Evolutionary conservation across 768 basidiomycete species (phyloP).

Genomic region (Calocybe indica): DNA sequence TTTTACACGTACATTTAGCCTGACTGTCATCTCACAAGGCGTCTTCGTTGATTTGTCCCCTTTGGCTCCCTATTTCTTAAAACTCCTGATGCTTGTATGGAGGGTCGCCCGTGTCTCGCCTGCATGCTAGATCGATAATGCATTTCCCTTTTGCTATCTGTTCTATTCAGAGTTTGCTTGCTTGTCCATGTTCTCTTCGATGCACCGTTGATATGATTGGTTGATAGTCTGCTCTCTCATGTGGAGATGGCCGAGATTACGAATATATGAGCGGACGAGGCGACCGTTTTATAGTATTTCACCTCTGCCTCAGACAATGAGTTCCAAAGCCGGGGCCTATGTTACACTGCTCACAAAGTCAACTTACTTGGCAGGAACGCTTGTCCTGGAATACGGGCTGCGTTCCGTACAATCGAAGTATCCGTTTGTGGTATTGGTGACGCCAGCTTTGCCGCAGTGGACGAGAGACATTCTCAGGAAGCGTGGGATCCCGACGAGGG

Average conservation of each 20-base stretch:
- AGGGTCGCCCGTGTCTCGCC: too few relatives aligned
- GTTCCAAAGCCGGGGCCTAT: slow-evolving; percentile 46
- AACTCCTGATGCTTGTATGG: too few relatives aligned
- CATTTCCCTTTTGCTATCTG: too few relatives aligned
- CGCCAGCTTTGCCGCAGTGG: slow-evolving; percentile 46
- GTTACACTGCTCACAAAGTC: slow-evolving; percentile 73
- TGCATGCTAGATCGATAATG: too few relatives aligned
- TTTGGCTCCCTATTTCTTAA: neutral
- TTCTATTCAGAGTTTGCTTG: too few relatives aligned
- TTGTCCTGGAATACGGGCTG: slow-evolving; percentile 56
- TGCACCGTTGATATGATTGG: too few relatives aligned
- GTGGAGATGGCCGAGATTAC: slow-evolving; percentile 13
- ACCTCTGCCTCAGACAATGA: slow-evolving; percentile 18
- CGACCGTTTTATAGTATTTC: slow-evolving; percentile 1
- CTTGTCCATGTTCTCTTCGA: too few relatives aligned
- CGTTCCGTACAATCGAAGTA: slow-evolving; percentile 52
- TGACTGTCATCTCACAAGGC: slow-evolving; percentile 31
- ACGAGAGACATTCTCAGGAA: slow-evolving; percentile 46
- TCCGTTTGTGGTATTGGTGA: slow-evolving; percentile 77
- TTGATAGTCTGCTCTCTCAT: too few relatives aligned
- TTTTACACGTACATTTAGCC: neutral
- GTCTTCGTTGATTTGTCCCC: slow-evolving; percentile 1
- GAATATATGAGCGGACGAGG: neutral
- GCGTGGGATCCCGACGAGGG: slow-evolving; percentile 47
- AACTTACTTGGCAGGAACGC: slow-evolving; percentile 58